Base-by-base conservation (phyloP, 164 flowering plant species). In the Kalanchoe fedtschenkoi region DNA sequence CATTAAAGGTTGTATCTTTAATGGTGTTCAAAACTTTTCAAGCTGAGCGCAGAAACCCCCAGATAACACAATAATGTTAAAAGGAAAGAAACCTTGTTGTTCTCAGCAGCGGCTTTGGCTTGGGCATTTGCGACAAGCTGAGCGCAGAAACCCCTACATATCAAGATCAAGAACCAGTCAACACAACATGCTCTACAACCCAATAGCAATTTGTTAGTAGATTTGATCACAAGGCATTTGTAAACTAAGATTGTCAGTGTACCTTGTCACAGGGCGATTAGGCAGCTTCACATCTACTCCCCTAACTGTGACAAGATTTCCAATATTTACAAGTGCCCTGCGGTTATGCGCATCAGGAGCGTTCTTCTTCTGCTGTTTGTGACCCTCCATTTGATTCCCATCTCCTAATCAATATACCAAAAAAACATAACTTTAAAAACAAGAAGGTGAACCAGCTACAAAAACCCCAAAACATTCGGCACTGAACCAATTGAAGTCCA, bases 81-180 rank as follows among this genome's bases (percentile, higher is more conserved):
- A n/a, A n/a, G n/a, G n/a, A n/a, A n/a, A n/a, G n/a, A n/a, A n/a
- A n/a, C n/a, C 86, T 84, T 85, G 39, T 74, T 76, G 60, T 79
- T 83, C 16, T 81, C 82, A 35, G 68, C 82, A 33, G 77, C 81
- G 2, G 80, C 84, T 47, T 47, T 47, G 5, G 78, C 84, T 69
- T 83, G 95, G 21, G 95, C 97, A 60, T 89, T 91, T 13, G 96
- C 95, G 0, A 89, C 81, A 54, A 91, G 71, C 70, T 87, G 92
- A 1, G 90, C 95, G 39, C 90, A 71, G 70, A 89, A 92, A 62
- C 93, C 82, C 76, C 97, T 83, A 66, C 62, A 71, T 10, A 58
- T 28, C 46, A 3, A 42, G 19, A 9, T 39, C 53, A 42, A 53
- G 14, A 44, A 69, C 26, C 51, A 8, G 58, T 19, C 32, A 43